phyloP scores from a whole-genome alignment of 768 basidiomycete genomes.

The Collybia mongolica region DNA sequence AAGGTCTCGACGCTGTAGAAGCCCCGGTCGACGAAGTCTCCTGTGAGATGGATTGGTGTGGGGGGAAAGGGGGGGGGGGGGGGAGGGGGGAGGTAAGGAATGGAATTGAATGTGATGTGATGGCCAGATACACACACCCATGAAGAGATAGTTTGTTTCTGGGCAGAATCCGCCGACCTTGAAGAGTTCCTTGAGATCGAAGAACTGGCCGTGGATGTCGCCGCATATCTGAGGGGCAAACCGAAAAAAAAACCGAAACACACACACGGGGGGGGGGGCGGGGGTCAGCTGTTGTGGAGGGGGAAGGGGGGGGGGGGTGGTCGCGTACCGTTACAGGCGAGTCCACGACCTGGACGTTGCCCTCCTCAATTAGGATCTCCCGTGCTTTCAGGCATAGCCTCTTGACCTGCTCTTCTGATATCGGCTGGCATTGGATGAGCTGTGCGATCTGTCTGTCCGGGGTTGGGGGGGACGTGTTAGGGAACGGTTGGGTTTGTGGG shows the following conservation, averaged over 20 bases:
- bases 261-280: constrained; percentile 6
- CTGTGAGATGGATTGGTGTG: constrained; percentile 36
- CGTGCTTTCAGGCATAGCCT: constrained; percentile 92
- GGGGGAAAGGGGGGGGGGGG: not conserved
- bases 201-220: constrained; percentile 98
- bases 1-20: constrained; percentile 98
- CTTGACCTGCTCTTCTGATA: constrained; percentile 95
- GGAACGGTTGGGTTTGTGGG: too few species aligned
- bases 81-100: constrained; percentile 5
- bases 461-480: too few species aligned
- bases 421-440: constrained; percentile 89
- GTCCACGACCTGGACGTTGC: constrained; percentile 90
- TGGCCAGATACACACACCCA: too few species aligned
- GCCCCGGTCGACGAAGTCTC: constrained; percentile 97
- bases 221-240: constrained; percentile 68
- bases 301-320: constrained; percentile 16
- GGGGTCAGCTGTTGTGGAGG: constrained; percentile 9
- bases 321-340: constrained; percentile 87
- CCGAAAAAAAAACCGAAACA: constrained; percentile 10
- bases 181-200: constrained; percentile 95
- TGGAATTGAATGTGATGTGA: constrained; percentile 6
- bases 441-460: constrained; percentile 90
- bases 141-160: constrained; percentile 94
- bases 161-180: constrained; percentile 91
- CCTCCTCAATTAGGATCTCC: constrained; percentile 96